A percentile compares a stretch with the other conserved stretches of the same genome.
Evolutionary conservation across 306 rosid genomes (phyloP).

Genomic region (Adenanthera pavonina): DNA sequence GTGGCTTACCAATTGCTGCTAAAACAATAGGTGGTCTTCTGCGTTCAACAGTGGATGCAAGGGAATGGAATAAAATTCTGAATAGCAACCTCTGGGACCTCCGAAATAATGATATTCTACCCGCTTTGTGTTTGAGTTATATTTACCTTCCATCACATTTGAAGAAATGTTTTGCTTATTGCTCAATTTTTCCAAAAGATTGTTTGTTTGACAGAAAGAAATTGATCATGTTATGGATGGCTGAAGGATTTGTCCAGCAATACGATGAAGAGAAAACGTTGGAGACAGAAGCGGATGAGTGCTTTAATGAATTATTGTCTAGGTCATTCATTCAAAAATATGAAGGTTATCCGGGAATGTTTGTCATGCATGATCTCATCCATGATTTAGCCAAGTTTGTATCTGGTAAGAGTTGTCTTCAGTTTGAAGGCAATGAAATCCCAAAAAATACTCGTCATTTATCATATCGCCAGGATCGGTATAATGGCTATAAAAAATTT

Average conservation of each 20-base stretch:
- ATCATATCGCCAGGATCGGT: neutral
- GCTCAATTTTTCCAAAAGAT: constrained; percentile 42
- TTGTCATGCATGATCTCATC: constrained; percentile 46
- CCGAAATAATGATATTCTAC: constrained; percentile 45
- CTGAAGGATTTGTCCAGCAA: constrained; percentile 40
- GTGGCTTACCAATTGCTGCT: constrained; percentile 54
- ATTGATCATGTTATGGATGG: constrained; percentile 48
- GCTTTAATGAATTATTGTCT: constrained; percentile 36
- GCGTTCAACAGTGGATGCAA: too few relatives aligned
- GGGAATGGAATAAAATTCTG: constrained; percentile 43
- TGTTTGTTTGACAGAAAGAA: neutral
- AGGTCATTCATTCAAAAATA: constrained; percentile 35
- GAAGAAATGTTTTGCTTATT: constrained; percentile 41
- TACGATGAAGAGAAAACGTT: neutral
- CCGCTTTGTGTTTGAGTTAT: constrained; percentile 31
- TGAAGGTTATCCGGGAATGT: neutral
- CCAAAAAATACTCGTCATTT: constrained; percentile 34
- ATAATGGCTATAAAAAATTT: constrained; percentile 7
- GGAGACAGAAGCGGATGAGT: constrained; percentile 38
- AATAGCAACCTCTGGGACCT: constrained; percentile 45
- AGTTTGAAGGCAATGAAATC: neutral
- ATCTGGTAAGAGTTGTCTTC: neutral
- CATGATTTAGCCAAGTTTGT: constrained; percentile 34
- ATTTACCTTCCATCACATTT: constrained; percentile 34
- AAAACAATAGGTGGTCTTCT: constrained; percentile 49